A percentile compares a stretch with the other conserved stretches of the same genome.
Conservation (phyloP, 306 rosid genomes). For the Pyrus betulifolia region DNA sequence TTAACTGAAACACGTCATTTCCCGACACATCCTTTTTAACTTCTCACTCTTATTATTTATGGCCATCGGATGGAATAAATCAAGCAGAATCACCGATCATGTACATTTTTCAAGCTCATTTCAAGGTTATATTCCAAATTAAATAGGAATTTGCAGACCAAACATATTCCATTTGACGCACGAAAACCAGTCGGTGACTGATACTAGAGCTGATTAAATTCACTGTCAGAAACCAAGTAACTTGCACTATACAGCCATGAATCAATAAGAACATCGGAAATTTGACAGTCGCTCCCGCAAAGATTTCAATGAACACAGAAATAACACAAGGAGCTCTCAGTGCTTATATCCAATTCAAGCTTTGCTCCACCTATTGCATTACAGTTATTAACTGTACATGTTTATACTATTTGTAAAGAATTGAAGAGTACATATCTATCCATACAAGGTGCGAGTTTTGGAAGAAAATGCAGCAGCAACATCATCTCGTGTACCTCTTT, state of each 20-base stretch:
- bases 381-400: conserved; percentile 1
- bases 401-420: neutral
- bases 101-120: too few species aligned
- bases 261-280: neutral
- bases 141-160: neutral
- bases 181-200: neutral
- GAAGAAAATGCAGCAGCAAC: neutral
- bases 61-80: too few species aligned
- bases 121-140: neutral
- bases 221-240: neutral
- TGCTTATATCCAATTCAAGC: neutral
- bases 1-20: too few species aligned
- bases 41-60: too few species aligned
- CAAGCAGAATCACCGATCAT: too few species aligned
- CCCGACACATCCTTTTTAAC: too few species aligned
- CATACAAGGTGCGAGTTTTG: neutral
- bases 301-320: neutral
- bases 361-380: neutral
- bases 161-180: neutral
- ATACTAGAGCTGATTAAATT: neutral
- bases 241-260: neutral
- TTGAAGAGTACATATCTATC: neutral
- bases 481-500: neutral
- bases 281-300: too few species aligned
- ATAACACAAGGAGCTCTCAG: neutral